Percentiles rank a stretch among this genome's conserved stretches.
Conservation (phyloP, 306 rosid species). For the Inga laurina region DNA sequence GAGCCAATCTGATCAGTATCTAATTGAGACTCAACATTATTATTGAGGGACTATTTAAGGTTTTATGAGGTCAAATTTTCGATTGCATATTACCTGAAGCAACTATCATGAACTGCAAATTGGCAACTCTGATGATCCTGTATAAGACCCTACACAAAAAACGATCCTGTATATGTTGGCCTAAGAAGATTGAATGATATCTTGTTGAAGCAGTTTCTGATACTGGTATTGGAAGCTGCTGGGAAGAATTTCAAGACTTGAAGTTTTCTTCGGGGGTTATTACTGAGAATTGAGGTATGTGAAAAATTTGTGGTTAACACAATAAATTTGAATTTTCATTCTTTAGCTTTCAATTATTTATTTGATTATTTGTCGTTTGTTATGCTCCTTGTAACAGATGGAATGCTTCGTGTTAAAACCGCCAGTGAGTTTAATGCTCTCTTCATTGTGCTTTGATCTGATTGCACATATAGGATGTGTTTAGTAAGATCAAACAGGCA, state of each 20-base stretch:
- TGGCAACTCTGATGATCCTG: neutral
- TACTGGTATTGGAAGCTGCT: slow-evolving; percentile 74
- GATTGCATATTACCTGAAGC: neutral
- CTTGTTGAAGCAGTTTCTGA: slow-evolving; percentile 65
- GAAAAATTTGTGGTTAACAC: slow-evolving; percentile 1
- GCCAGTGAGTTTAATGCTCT: slow-evolving; percentile 61
- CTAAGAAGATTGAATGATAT: neutral
- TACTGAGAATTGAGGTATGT: slow-evolving; percentile 65
- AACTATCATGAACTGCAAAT: neutral
- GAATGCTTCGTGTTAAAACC: slow-evolving; percentile 70
- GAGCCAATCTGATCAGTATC: neutral
- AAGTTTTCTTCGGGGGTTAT: slow-evolving; percentile 43
- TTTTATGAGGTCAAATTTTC: neutral
- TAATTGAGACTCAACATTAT: neutral
- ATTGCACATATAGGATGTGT: neutral
- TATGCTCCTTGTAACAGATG: slow-evolving; percentile 59
- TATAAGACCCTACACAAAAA: neutral
- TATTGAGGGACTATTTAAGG: neutral
- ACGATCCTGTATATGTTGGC: neutral
- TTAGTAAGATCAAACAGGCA: neutral
- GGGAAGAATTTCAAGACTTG: slow-evolving; percentile 63
- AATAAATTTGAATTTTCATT: neutral
- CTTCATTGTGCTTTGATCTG: slow-evolving; percentile 7
- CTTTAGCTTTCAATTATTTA: neutral
- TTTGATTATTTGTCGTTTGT: slow-evolving; percentile 8